Conservation (phyloP, 331 rosid species). For the Rosa hybrid region DNA sequence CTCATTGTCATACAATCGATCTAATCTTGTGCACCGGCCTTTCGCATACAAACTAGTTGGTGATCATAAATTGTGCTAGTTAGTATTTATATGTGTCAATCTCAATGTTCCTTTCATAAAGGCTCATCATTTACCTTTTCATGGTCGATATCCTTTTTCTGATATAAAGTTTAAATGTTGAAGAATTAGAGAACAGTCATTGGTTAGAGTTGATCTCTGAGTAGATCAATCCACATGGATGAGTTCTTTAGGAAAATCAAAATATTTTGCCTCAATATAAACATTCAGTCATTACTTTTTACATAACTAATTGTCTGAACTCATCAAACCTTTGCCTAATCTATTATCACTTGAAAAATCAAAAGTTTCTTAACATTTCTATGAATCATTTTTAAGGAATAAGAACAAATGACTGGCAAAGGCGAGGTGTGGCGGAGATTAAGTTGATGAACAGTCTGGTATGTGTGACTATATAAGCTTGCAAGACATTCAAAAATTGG, state of each 20-base stretch:
- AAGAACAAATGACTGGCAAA: background rate
- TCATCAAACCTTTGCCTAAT: too few species aligned
- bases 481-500: background rate
- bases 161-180: background rate
- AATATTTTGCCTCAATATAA: too few species aligned
- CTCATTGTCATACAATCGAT: slow-evolving; percentile 18
- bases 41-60: background rate
- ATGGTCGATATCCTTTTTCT: background rate
- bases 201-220: too few species aligned
- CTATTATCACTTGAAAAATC: background rate
- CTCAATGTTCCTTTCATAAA: background rate
- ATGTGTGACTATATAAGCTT: background rate
- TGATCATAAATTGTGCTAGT: background rate
- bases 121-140: background rate
- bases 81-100: background rate
- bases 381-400: background rate
- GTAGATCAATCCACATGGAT: too few species aligned
- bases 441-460: background rate
- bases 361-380: background rate
- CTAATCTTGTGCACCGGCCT: too few species aligned
- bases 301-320: too few species aligned
- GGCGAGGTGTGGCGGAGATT: background rate
- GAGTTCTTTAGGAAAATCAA: too few species aligned
- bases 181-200: background rate
- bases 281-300: too few species aligned